These are phyloP conservation scores for Talaromyces atroroseus DNA, from an alignment of 2,329 filamentous ascomycete species.

Conservation along the genomic window DNA sequence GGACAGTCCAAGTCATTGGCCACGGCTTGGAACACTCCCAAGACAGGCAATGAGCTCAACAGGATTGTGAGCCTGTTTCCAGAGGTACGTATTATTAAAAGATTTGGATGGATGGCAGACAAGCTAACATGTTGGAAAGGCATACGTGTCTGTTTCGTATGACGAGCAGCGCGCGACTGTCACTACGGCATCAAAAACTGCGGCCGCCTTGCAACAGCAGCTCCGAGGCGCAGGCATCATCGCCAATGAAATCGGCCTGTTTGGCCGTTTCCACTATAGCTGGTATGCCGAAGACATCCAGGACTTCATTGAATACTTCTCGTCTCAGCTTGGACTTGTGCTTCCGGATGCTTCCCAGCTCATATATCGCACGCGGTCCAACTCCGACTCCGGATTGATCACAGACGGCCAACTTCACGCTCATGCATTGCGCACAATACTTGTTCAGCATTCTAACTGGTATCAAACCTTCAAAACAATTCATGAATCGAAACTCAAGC, in stretches of 20 bases:
- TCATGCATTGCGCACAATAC: conserved; percentile 28
- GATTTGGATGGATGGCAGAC: neutral
- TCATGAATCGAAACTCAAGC: conserved; percentile 6
- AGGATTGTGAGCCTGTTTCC: conserved; percentile 19
- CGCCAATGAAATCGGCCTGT: conserved; percentile 25
- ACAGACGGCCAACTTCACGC: conserved; percentile 22
- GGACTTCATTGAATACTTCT: conserved; percentile 23
- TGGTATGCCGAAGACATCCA: conserved; percentile 15
- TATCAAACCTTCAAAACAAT: conserved; percentile 23
- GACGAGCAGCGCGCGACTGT: conserved; percentile 36
- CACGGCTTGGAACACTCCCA: conserved; percentile 11
- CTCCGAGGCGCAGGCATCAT: conserved; percentile 25
- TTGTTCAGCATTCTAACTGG: conserved; percentile 34
- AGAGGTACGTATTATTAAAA: conserved; percentile 10
- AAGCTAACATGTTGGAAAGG: conserved; percentile 17
- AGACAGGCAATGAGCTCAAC: conserved; percentile 15
- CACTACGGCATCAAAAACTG: conserved; percentile 21
- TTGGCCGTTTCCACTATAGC: conserved; percentile 30
- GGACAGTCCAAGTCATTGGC: conserved; percentile 23
- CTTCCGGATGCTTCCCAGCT: conserved; percentile 27
- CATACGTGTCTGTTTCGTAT: conserved; percentile 35
- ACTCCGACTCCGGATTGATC: conserved; percentile 17
- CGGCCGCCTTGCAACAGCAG: conserved; percentile 17
- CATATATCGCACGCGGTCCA: conserved; percentile 22
- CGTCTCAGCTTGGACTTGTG: conserved; percentile 24